Evolutionary conservation across 176 grass and related monocot species (phyloP).

Genomic region (Stipa capillata): DNA sequence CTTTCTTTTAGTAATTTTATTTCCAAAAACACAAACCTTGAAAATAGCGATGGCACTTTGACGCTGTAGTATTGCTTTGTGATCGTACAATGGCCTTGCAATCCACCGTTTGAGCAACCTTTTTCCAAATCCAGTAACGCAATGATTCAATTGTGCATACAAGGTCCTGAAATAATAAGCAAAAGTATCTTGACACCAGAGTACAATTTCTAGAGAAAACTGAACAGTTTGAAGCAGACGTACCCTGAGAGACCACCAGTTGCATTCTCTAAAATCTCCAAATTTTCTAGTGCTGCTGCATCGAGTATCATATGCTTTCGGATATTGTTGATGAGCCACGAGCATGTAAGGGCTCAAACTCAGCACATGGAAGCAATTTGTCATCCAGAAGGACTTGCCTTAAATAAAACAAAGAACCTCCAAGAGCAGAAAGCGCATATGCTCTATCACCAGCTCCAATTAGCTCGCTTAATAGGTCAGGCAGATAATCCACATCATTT

Average conservation of each 20-base stretch:
- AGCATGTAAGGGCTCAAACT: conserved; percentile 77
- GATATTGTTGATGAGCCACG: conserved; percentile 23
- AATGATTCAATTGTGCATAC: conserved; percentile 95
- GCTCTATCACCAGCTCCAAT: conserved; percentile 52
- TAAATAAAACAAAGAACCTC: conserved; percentile 93
- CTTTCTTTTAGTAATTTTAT: background rate
- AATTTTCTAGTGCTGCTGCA: conserved; percentile 88
- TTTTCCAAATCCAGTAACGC: conserved; percentile 86
- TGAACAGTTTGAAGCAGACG: conserved; percentile 10
- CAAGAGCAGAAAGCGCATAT: conserved; percentile 86
- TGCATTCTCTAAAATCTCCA: conserved; percentile 85
- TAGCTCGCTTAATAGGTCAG: conserved; percentile 53
- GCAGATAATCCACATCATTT: conserved; percentile 23
- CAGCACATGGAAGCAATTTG: conserved; percentile 71
- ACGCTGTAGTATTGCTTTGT: conserved; percentile 58
- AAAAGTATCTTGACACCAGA: conserved; percentile 11
- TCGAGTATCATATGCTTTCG: conserved; percentile 87
- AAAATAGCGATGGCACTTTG: conserved; percentile 75
- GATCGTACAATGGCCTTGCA: conserved; percentile 69
- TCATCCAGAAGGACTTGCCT: conserved; percentile 79
- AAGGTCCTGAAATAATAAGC: conserved; percentile 60
- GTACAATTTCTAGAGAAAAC: conserved; percentile 19
- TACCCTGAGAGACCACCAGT: conserved; percentile 77
- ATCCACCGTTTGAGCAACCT: conserved; percentile 90
- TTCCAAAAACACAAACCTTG: conserved; percentile 48